Percentiles rank a stretch among this genome's conserved stretches.
Conservation (phyloP, 331 rosid genomes). For the Malus hybrid region DNA sequence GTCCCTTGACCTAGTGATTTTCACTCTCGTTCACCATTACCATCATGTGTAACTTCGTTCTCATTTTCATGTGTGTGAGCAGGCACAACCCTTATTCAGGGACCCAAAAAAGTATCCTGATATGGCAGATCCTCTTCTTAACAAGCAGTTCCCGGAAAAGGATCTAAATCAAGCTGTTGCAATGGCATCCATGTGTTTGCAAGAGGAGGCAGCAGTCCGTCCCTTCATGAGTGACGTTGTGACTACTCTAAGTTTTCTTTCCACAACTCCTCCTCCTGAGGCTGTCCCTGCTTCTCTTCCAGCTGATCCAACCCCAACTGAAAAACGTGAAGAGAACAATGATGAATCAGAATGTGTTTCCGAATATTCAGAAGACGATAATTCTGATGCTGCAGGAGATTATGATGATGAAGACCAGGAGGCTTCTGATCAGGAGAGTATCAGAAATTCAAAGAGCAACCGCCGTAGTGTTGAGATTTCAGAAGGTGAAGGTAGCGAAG, state of each 20-base stretch:
- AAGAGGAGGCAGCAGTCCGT: constrained; percentile 76
- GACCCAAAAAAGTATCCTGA: constrained; percentile 71
- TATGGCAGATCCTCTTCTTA: constrained; percentile 61
- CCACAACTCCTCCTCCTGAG: constrained; percentile 32
- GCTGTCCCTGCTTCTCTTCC: constrained; percentile 18
- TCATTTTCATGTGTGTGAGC: constrained; percentile 7
- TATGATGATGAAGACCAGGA: constrained; percentile 1
- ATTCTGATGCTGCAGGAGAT: too few relatives aligned
- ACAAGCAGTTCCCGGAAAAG: constrained; percentile 51
- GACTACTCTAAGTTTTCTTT: constrained; percentile 68
- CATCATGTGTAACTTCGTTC: neutral
- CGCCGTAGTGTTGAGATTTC: neutral
- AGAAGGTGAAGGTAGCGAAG: constrained; percentile 12
- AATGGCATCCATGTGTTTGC: constrained; percentile 93
- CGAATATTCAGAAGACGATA: constrained; percentile 7
- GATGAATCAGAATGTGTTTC: neutral
- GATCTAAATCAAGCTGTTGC: constrained; percentile 89
- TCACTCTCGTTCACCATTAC: too few relatives aligned
- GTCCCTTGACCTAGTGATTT: too few relatives aligned
- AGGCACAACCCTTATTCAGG: constrained; percentile 80
- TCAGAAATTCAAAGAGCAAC: neutral
- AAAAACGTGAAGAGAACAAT: neutral
- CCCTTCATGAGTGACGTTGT: constrained; percentile 87
- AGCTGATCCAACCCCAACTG: constrained; percentile 1
- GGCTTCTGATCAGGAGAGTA: constrained; percentile 16